phyloP scores from a whole-genome alignment of 225 moss, liverwort and hornwort genomes.

The Marchantia polymorpha region DNA sequence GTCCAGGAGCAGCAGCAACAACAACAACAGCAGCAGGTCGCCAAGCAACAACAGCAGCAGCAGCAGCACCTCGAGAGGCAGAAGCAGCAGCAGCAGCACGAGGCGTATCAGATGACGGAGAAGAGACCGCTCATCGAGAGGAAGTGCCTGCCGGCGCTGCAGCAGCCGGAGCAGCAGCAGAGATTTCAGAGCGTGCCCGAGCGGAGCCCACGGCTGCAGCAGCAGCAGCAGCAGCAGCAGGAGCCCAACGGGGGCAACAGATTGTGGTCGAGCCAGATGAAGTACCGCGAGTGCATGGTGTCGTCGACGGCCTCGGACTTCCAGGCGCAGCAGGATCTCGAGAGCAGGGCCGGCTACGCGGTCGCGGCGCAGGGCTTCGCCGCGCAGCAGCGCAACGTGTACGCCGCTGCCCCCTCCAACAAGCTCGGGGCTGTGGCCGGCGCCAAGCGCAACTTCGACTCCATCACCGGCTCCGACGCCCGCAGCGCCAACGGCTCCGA shows the following conservation, averaged over 20 bases:
- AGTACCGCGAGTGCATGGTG: not conserved
- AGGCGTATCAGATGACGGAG: conserved; percentile 9
- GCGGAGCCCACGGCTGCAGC: conserved; percentile 29
- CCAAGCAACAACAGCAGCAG: conserved; percentile 9
- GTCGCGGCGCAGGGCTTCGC: conserved; percentile 3
- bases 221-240: not conserved
- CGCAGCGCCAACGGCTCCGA: conserved; percentile 29
- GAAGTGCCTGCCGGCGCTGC: conserved; percentile 6
- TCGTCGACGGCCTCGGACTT: not conserved
- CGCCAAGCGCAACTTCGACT: conserved; percentile 70
- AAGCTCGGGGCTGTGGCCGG: conserved; percentile 47
- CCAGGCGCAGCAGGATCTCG: conserved; percentile 27
- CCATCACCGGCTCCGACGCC: conserved; percentile 43
- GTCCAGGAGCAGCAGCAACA: conserved; percentile 5
- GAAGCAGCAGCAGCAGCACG: not conserved
- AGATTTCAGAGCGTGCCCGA: conserved; percentile 20
- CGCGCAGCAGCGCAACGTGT: conserved; percentile 6
- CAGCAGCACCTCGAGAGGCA: not conserved
- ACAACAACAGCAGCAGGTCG: not conserved
- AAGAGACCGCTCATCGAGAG: conserved; percentile 24
- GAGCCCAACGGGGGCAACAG: conserved; percentile 21
- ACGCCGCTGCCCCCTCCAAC: not conserved
- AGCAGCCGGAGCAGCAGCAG: not conserved
- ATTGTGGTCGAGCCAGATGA: conserved; percentile 12
- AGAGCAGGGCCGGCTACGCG: conserved; percentile 18